Conservation (phyloP, 768 basidiomycete genomes). For the Kwoniella bestiolae region DNA sequence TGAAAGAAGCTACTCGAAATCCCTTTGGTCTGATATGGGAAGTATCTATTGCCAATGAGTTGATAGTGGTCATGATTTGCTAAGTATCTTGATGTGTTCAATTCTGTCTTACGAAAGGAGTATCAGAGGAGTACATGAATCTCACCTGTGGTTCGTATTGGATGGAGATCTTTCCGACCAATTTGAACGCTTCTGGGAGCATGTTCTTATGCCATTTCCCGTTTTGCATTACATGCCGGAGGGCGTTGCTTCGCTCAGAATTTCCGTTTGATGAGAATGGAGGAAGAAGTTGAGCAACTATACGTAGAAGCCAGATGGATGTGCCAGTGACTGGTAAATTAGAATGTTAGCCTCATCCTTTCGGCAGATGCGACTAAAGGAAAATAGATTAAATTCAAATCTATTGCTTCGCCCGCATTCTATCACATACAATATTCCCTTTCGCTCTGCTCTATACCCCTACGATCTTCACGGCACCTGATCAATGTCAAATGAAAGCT, state of each 20-base stretch:
- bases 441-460: no score
- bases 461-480: no score
- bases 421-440: no score
- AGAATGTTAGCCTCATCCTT: background rate
- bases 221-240: background rate
- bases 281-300: background rate
- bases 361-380: no score
- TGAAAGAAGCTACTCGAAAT: conserved; percentile 3
- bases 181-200: background rate
- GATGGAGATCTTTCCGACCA: background rate
- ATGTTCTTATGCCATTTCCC: background rate
- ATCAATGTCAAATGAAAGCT: no score
- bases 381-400: no score
- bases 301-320: conserved; percentile 5
- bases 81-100: background rate
- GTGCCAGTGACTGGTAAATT: background rate
- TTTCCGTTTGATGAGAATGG: background rate
- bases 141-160: background rate
- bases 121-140: background rate
- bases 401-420: no score
- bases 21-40: background rate
- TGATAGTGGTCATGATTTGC: conserved; percentile 9
- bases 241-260: background rate
- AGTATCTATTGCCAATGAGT: background rate
- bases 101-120: no score